Base-by-base conservation (phyloP, 148 eudicot species). In the Persicaria maculosa region DNA sequence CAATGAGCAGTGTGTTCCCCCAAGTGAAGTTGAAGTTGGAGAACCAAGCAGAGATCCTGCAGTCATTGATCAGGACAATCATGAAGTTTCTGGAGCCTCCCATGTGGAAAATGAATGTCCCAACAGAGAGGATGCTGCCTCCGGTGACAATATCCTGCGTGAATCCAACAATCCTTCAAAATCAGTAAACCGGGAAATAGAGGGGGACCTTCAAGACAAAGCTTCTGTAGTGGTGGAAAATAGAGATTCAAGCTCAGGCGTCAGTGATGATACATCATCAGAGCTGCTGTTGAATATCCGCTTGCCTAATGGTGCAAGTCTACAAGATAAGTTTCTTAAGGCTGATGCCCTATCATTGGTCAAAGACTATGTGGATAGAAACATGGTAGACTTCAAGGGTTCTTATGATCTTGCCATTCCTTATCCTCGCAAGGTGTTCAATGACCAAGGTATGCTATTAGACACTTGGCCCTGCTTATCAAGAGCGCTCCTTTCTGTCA, bases 341-440 rank as follows among this genome's bases (percentile, higher is more conserved):
- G 75, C 62, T 48, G 77, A 77, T 79, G 82, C 88, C 74, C 71
- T 88, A 64, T 77, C 72, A 75, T 78, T 80, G 85, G 89, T 88
- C 47, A 86, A 82, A 76, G 79, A 76, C 61, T 84, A 84, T 75
- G 84, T 88, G 75, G 87, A 77, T 74, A 65, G 79, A 64, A 88
- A 86, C 62, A 83, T 72, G 81, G 52, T 76, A 45, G 75, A 74
- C 71, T 72, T 79, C 77, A 48, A 68, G n/a, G 83, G 85, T 59
- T 64, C 87, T 64, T 88, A 84, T 61, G 84, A 81, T 72, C 77
- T 88, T 48, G 91, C 89, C 64, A 81, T 83, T 76, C 91, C 91
- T 40, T 88, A 88, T 80, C 91, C 91, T 79, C 85, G 89, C 58
- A 84, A 83, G 78, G 89, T 84, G 50, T 88, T 88, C 77, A 71